Base-by-base conservation (phyloP, 257 asterid species). In the Solanum neorickii region DNA sequence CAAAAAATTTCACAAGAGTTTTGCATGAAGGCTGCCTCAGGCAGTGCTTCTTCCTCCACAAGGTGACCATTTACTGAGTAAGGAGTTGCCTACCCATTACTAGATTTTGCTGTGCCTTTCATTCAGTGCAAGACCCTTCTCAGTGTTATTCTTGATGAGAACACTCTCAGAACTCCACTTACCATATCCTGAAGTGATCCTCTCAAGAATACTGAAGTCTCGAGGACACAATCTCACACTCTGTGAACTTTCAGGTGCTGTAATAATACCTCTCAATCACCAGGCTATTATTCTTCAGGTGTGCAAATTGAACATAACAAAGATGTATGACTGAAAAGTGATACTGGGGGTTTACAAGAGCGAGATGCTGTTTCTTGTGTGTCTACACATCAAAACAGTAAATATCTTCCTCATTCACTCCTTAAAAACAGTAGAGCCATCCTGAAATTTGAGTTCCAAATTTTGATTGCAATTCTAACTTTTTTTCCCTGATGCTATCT, bases 101-200 rank as follows among this genome's bases (percentile, higher is more conserved):
- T 97, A 97, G 87, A 95, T 89, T 92, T 95, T 97, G 44, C 90
- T 88, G 41, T 93, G 87, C 87, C 92, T 96, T 89, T 96, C 98
- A 88, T 93, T 95, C 37, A 92, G 93, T 46, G 90, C 97, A 82
- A 96, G 98, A 98, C 97, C 74, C 99, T 98, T 42, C 93, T 89
- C 69, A 98, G 98, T 59, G 98, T 97, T 69, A 96, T 97, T 92
- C 91, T 93, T 47, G 98, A 95, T 66, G 94, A 92, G 82, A 95
- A 93, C 83, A 97, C 93, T 88, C 93, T 95, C 52, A 97, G 91
- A 87, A 95, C 98, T 60, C 99, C 97, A 90, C 98, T 94, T 86
- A 95, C 85, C 91, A 97, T 89, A 92, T 97, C 99, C 90, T 92
- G 98, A 88, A 96, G 99, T 59, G 98, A 88, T 97, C 99, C 87